Conservation (phyloP, 2,329 filamentous ascomycete genomes). For the Alternaria panax region DNA sequence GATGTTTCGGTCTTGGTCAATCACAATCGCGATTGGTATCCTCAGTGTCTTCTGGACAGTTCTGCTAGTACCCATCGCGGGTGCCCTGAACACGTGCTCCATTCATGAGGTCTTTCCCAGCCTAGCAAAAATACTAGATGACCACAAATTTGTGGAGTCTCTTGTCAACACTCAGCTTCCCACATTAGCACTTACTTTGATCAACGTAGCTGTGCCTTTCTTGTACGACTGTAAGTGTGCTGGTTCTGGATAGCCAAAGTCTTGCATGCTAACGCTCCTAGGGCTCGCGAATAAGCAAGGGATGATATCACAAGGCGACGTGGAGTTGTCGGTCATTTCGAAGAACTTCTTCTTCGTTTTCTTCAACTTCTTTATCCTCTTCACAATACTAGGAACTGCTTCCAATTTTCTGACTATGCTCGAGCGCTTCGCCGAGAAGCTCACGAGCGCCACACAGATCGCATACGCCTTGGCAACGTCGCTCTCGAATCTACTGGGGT, state of each 20-base stretch:
- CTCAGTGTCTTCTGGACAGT: slow-evolving; percentile 89
- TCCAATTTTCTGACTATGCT: slow-evolving; percentile 74
- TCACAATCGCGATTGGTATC: slow-evolving; percentile 82
- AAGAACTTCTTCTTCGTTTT: slow-evolving; percentile 99
- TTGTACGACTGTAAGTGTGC: slow-evolving; percentile 78
- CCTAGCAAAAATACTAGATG: slow-evolving; percentile 71
- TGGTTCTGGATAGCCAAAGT: not conserved
- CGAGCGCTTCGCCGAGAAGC: slow-evolving; percentile 70
- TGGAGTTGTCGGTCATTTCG: slow-evolving; percentile 92
- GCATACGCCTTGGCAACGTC: slow-evolving; percentile 77
- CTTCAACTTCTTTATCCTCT: slow-evolving; percentile 97
- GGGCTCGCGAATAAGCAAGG: slow-evolving; percentile 87
- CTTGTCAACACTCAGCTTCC: slow-evolving; percentile 88
- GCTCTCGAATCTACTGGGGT: slow-evolving; percentile 76
- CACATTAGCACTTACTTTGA: slow-evolving; percentile 81
- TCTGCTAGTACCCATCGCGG: slow-evolving; percentile 79
- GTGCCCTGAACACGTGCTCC: slow-evolving; percentile 79
- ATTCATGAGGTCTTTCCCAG: slow-evolving; percentile 76
- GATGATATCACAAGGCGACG: slow-evolving; percentile 92
- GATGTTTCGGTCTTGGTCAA: slow-evolving; percentile 79
- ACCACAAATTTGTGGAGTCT: slow-evolving; percentile 74
- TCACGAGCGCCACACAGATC: slow-evolving; percentile 81
- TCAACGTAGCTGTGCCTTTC: slow-evolving; percentile 90
- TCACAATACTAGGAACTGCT: slow-evolving; percentile 85
- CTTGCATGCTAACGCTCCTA: slow-evolving; percentile 33